Evolutionary conservation across 2,329 filamentous ascomycete species (phyloP), one percentile per base, ranked within the genome.

Genomic region (Xylaria sp.): DNA sequence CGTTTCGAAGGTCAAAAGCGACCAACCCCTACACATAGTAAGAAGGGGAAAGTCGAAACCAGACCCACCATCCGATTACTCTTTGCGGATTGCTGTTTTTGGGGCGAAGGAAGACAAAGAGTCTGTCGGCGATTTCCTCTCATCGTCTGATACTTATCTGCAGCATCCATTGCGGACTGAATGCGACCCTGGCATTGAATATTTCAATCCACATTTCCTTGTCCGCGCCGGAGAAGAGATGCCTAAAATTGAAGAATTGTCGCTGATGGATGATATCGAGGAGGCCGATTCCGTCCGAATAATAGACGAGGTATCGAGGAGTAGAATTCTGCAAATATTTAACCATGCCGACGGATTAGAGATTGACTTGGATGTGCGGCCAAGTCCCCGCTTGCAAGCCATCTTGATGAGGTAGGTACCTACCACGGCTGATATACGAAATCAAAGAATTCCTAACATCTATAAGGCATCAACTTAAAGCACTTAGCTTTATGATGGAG

Each of bases 161-260:
- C 65, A 63, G n/a, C 52, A 67, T 39, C 65, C 65, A n/a, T 59
- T 48, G 23, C 18, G 44, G 5, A 18, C 23, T 34, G 65, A 67
- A 28, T 20, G 56, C 9, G 25, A 37, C 13, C 44, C 37, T 6
- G 39, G 13, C 2, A 46, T 52, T 3, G 7, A 28, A 3, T 67
- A 67, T 31, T 37, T 59, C 7, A 67, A 67, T 39, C 65, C 65
- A 2, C 59, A 67, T 10, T 67, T 63, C n/a, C 54, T 63, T 59
- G 18, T 39, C 54, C 54, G 59, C 2, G 20, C 39, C 5, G 65
- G 54, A 8, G 46, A 7, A 54, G 54, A 28, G 31, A 67, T 67
- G 59, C 65, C 65, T 4, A 50, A 23, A 2, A 12, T 63, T 13
- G 46, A 52, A 51, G 25, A n/a, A 54, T 20, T 55, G 28, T 28